phyloP scores from a whole-genome alignment of 2,329 filamentous ascomycete species.

The Fusarium goolgardi region DNA sequence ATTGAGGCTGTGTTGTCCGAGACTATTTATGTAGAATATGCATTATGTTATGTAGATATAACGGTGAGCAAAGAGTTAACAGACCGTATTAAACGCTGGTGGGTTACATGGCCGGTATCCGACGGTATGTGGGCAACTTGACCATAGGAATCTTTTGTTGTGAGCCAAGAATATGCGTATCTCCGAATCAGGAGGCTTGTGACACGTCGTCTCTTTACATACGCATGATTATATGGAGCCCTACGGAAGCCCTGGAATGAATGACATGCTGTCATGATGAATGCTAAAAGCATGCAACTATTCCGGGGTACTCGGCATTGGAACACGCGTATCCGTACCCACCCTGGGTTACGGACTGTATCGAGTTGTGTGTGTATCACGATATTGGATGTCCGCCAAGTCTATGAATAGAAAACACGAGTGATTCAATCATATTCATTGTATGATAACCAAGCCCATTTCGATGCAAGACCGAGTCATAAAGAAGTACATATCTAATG shows the following conservation, averaged over 20 bases:
- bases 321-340: conserved; percentile 6
- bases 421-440: conserved; percentile 18
- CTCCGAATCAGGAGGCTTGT: conserved; percentile 25
- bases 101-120: neutral
- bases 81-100: conserved; percentile 16
- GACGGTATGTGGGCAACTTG: conserved; percentile 4
- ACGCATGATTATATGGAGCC: conserved; percentile 6
- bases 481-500: conserved; percentile 9
- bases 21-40: neutral
- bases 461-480: conserved; percentile 4
- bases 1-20: conserved; percentile 12
- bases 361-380: neutral
- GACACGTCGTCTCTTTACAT: conserved; percentile 9
- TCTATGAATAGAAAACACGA: neutral
- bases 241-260: conserved; percentile 18
- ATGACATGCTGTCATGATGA: conserved; percentile 15
- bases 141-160: neutral
- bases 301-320: conserved; percentile 26
- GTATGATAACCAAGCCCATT: conserved; percentile 9
- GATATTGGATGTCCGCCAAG: neutral
- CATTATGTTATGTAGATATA: neutral
- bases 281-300: conserved; percentile 6
- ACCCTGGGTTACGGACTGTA: neutral
- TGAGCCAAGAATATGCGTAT: conserved; percentile 15
- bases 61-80: neutral